Conservation (phyloP, 495 filamentous ascomycete genomes). For the Chaetomidium leptoderma region DNA sequence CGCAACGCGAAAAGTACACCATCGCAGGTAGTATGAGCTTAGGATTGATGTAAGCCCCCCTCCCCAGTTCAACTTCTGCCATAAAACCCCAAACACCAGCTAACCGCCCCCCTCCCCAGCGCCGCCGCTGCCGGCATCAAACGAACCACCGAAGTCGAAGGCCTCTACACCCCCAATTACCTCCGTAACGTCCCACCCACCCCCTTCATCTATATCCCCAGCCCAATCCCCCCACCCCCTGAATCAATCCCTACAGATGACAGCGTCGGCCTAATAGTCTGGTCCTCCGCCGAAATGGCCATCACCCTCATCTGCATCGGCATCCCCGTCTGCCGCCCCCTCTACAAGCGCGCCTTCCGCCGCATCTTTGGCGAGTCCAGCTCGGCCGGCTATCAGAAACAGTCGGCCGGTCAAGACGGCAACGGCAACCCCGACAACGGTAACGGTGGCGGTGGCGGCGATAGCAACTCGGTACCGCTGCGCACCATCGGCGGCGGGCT, state of each 20-base stretch:
- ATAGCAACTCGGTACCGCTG: constrained; percentile 5
- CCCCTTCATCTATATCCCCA: neutral
- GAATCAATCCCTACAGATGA: constrained; percentile 28
- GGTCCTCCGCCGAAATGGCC: constrained; percentile 25
- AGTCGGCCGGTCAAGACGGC: constrained; percentile 4
- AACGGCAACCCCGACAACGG: too few species aligned
- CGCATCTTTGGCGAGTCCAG: constrained; percentile 10
- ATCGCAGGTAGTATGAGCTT: constrained; percentile 48
- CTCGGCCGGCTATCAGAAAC: constrained; percentile 9
- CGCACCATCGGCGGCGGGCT: constrained; percentile 16
- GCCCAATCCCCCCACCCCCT: neutral
- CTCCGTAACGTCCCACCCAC: neutral
- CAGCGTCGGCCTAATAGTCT: constrained; percentile 24
- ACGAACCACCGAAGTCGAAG: constrained; percentile 21
- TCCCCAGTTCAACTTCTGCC: neutral
- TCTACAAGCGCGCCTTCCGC: constrained; percentile 17
- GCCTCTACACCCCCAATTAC: constrained; percentile 24
- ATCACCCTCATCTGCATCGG: constrained; percentile 27
- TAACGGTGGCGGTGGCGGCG: too few species aligned
- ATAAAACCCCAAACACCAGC: neutral
- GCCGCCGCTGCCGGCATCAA: constrained; percentile 26
- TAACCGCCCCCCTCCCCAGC: neutral
- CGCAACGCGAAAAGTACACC: constrained; percentile 42
- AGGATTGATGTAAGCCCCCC: constrained; percentile 42
- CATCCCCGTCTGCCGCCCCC: constrained; percentile 16